These are phyloP conservation scores for Yamadazyma paraphyllophila DNA, from an alignment of 805 yeast species.

Conservation along the genomic window DNA sequence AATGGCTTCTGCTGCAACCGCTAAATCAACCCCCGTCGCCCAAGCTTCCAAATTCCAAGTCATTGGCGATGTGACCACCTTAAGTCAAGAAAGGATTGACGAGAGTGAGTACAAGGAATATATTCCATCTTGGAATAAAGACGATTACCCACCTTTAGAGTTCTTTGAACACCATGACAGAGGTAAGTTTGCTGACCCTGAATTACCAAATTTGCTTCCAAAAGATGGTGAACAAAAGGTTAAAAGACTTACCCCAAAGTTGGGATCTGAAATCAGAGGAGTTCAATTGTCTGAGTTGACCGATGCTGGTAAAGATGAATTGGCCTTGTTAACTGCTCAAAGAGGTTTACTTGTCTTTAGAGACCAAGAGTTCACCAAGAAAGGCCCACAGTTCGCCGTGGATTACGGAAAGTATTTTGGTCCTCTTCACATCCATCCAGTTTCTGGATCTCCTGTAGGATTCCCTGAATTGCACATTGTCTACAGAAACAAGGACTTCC, in stretches of 20 bases:
- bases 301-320: constrained; percentile 56
- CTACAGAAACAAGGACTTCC: constrained; percentile 21
- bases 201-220: constrained; percentile 49
- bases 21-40: background rate
- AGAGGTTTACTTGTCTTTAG: constrained; percentile 66
- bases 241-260: constrained; percentile 57
- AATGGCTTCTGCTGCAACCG: background rate
- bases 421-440: constrained; percentile 4
- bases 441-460: constrained; percentile 23
- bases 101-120: constrained; percentile 22
- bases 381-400: constrained; percentile 30
- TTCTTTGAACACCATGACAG: constrained; percentile 58
- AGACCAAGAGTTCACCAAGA: constrained; percentile 56
- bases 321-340: constrained; percentile 64
- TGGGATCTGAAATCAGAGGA: constrained; percentile 66
- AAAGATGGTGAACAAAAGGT: constrained; percentile 22
- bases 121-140: constrained; percentile 35
- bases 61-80: constrained; percentile 9
- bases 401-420: constrained; percentile 37
- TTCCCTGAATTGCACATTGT: constrained; percentile 30
- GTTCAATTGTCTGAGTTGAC: constrained; percentile 55
- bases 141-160: constrained; percentile 48
- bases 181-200: constrained; percentile 53
- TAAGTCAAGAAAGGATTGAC: constrained; percentile 11
- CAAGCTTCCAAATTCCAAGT: background rate